Base-by-base conservation (phyloP, 2,329 filamentous ascomycete species). In the Phaeosphaeria sp. region DNA sequence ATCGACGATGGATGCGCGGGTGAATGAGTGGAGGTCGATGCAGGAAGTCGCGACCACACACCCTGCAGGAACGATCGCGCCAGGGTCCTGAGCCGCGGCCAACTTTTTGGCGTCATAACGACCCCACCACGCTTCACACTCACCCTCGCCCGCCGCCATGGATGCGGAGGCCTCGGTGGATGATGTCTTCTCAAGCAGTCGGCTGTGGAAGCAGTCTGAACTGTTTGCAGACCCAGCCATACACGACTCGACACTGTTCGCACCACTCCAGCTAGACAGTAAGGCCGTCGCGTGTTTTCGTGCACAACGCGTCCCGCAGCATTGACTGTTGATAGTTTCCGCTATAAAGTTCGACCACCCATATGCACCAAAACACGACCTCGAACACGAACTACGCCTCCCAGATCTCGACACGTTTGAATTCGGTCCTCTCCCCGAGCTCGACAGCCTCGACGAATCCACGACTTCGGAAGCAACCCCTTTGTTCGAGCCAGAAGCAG, bases 171-270 rank as follows among this genome's bases (percentile, higher is more conserved):
- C 82, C 42, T 70, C 77, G n/a, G 47, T 61, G 53, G 80, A 84
- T 48, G 77, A 89, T 69, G 82, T 88, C 30, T 91, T 91, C 69
- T 83, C 84, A 41, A 86, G 88, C 46, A 86, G 86, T 41, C 82
- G 88, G 68, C 83, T 90, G 59, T 87, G 84, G 83, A 80, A 79
- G 54, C 77, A 82, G 23, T 86, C 88, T 2, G 80, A 77, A 64
- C 83, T 83, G 74, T 67, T 68, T 21, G 55, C 69, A 2, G 62
- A 71, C 20, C 49, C 62, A 15, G 62, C 62, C 1, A 42, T 58
- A 3, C 65, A 63, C 33, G 63, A 71, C 20, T 71, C 72, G 22
- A 66, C 68, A 10, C 65, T 78, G 20, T 78, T 78, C 49, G 64
- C 68, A 20, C 67, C 69, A 4, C 51, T 76, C 21, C 67, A 75